These are phyloP conservation scores for Trametes punicea DNA, from an alignment of 768 basidiomycete genomes.

Conservation along the genomic window DNA sequence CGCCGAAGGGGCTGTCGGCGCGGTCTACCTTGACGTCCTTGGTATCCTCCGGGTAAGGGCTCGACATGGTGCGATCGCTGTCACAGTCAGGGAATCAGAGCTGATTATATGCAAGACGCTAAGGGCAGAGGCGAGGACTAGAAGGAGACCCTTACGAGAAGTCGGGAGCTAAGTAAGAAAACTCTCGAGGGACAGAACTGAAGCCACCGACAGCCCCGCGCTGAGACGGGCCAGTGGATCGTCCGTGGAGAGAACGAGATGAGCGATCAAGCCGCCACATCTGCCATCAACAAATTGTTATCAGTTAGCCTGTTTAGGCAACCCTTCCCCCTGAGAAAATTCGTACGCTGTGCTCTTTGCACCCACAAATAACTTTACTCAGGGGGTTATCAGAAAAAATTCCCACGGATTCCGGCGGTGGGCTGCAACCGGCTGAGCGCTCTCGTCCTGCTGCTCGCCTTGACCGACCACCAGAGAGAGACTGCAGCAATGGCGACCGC, in stretches of 20 bases:
- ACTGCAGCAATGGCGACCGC: slow-evolving; percentile 18
- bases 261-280: slow-evolving; percentile 7
- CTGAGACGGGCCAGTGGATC: neutral
- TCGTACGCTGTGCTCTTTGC: too few species aligned
- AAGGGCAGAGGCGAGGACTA: slow-evolving; percentile 3
- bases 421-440: neutral
- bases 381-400: neutral
- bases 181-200: slow-evolving; percentile 2
- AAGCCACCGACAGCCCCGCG: neutral
- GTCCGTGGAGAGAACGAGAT: neutral
- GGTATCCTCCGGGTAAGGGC: slow-evolving; percentile 3
- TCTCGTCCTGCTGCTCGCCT: neutral
- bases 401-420: neutral
- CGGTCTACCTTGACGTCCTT: slow-evolving; percentile 10
- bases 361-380: neutral
- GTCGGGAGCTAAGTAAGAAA: neutral
- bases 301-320: slow-evolving; percentile 13
- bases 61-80: slow-evolving; percentile 9
- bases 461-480: neutral
- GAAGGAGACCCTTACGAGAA: slow-evolving; percentile 5
- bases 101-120: neutral
- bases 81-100: neutral
- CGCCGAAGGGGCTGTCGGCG: slow-evolving; percentile 2
- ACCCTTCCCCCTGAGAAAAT: neutral
- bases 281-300: slow-evolving; percentile 14